phyloP scores from a whole-genome alignment of 176 grass and related monocot genomes.

The Olyra latifolia region DNA sequence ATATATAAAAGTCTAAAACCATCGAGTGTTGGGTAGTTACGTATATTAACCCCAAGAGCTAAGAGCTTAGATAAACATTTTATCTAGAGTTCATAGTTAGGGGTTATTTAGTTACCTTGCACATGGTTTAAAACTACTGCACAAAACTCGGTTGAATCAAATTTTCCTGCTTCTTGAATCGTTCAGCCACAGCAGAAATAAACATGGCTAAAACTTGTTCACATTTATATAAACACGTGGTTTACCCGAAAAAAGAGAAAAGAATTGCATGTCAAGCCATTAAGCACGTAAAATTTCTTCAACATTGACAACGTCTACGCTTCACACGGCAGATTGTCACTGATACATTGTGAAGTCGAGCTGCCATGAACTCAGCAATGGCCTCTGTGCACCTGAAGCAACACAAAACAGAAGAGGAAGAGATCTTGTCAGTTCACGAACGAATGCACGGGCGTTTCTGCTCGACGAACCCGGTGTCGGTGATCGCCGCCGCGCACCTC shows the following conservation, averaged over 20 bases:
- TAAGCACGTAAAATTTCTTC: background rate
- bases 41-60: too few species aligned
- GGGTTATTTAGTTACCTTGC: too few species aligned
- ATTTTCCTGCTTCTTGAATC: too few species aligned
- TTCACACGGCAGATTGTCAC: background rate
- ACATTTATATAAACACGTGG: background rate
- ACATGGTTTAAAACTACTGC: too few species aligned
- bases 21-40: too few species aligned
- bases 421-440: slow-evolving; percentile 1
- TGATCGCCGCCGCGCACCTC: slow-evolving; percentile 34
- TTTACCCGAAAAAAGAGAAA: background rate
- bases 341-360: background rate
- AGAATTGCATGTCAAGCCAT: background rate
- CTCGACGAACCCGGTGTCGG: too few species aligned
- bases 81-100: too few species aligned
- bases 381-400: slow-evolving; percentile 41
- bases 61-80: too few species aligned
- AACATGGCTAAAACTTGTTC: too few species aligned
- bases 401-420: background rate
- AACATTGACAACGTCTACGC: background rate
- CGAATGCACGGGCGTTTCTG: background rate
- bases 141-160: too few species aligned
- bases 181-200: too few species aligned
- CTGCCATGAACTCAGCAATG: slow-evolving; percentile 27
- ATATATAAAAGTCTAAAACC: too few species aligned